Base-by-base conservation (phyloP, 2,329 filamentous ascomycete species). In the Fusarium liriodendri region DNA sequence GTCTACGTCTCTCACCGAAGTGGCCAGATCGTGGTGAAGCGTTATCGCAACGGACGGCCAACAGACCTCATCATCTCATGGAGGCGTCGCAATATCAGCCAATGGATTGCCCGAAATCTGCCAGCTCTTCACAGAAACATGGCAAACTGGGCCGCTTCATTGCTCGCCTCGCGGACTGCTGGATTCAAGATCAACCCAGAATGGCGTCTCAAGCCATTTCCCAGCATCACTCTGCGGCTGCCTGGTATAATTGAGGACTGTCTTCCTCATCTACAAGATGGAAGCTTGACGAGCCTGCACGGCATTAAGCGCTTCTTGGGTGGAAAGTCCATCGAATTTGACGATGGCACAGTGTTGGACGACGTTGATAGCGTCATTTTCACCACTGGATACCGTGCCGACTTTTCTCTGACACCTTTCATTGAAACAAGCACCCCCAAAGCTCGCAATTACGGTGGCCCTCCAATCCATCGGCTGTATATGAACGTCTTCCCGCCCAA, bases 401-500 rank as follows among this genome's bases (percentile, higher is more conserved):
- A 72, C 38, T 73, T 72, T 38, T 70, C 70, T 1, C 32, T 73
- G 6, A 27, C 70, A 0, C 70, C 70, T 0, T 73, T 72, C 1
- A 33, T 73, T 0, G 70, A 72, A 1, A 63, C 58, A 2, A 73
- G 47, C 16, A 0, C 37, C 0, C 70, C 70, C 0, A 45, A 67
- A 5, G 33, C 27, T 14, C 25, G 25, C 0, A 7, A 0, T 0
- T 72, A 73, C 1, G n/a, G 32, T 5, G 70, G 70, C 0, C 70
- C 61, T 0, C 8, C 58, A 4, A 72, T 72, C 3, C 52, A 66
- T 0, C 61, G 70, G 0, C 6, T 72, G 0, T 72, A 62, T 2
- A 72, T 72, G 70, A 72, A 72, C 14, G 70, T 72, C 0, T 72
- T 72, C 0, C 70, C 70, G 0, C 70, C 70, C 0, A 72, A 73